These are phyloP conservation scores for Cercospora sp. DNA, from an alignment of 2,329 filamentous ascomycete genomes.

Conservation along the genomic window DNA sequence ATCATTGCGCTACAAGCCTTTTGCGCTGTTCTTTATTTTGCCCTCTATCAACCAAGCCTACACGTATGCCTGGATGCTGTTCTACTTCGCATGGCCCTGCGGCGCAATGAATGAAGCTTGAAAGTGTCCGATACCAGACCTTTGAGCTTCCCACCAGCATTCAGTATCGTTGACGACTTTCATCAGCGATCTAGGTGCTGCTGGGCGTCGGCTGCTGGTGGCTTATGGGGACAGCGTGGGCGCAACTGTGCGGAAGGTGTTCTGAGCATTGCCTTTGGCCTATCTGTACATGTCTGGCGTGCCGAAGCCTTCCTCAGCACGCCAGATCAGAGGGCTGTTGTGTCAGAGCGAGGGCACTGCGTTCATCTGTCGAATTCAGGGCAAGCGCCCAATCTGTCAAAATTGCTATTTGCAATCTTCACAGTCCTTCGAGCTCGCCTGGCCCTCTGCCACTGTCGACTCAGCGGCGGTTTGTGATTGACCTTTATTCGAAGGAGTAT, in stretches of 20 bases:
- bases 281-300: background rate
- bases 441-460: background rate
- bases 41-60: background rate
- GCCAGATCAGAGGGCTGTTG: background rate
- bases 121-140: background rate
- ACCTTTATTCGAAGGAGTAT: conserved; percentile 39
- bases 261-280: background rate
- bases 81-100: no score
- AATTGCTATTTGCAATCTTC: conserved; percentile 18
- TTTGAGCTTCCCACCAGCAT: background rate
- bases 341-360: background rate
- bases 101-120: no score
- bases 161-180: background rate
- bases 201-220: no score
- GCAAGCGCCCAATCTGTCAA: background rate
- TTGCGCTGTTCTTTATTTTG: background rate
- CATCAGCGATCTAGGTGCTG: background rate
- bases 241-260: background rate
- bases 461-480: background rate
- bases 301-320: background rate
- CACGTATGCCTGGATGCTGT: background rate
- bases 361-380: background rate
- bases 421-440: conserved; percentile 1
- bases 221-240: background rate
- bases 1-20: background rate